Base-by-base conservation (phyloP, 1,139 yeast genomes). In the Debaryomyces coudertii region DNA sequence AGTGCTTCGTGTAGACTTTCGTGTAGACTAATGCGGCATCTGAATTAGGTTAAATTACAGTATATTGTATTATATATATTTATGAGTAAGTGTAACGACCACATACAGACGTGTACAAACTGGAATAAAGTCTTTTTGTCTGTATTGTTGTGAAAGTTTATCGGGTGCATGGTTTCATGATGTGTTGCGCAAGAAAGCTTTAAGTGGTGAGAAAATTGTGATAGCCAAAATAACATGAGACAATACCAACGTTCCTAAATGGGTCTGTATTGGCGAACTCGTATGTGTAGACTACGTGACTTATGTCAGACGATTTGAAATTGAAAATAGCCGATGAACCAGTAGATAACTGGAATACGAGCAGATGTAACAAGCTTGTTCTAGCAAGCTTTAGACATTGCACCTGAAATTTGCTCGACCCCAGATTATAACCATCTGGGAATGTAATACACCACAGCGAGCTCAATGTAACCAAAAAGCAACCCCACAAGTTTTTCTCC, bases 401-500 rank as follows among this genome's bases (percentile, higher is more conserved):
- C n/a, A n/a, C n/a, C 22, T 20, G 22, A 4, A 20, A 20, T 4
- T 5, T 20, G 8, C 7, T 27, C 22, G 7, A 37, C 23, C 20
- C 15, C 23, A 14, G 36, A 31, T 18, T 28, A 33, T 9, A 42
- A 11, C 41, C 53, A 60, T 40, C 68, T 47, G 3, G 77, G 74
- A n/a, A 60, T 50, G 31, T 68, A 52, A 52, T 77, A 73, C 7
- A 77, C 69, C 11, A 63, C 60, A 4, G 65, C 41, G 4, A 78
- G 62, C 15, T 79, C 83, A 12, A 71, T 43, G 56, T 79, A 79
- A 4, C 89, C 90, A 65, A 83, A 84, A 3, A 74, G 9, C 40
- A 85, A 63, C 1, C 95, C 95, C 24, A 79, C 79, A 7, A 86
- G 56, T 60, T 88, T 87, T 59, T 93, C 99, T 3, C 69, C 56